phyloP scores from a whole-genome alignment of 2,329 filamentous ascomycete genomes.

The Fusarium nygamai region DNA sequence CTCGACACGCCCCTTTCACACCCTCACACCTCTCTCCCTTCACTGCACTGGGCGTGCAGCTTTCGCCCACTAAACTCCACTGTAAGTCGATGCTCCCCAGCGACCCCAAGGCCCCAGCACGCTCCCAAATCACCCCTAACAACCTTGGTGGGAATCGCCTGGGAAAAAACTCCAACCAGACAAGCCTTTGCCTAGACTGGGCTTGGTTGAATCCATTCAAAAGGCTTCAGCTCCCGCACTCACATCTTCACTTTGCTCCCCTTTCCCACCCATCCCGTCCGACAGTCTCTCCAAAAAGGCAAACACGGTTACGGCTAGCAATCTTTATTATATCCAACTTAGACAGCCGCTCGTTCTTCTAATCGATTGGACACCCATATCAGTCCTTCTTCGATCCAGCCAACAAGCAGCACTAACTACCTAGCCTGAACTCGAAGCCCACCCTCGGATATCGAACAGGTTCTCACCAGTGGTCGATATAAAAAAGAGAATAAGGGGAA shows the following conservation, averaged over 20 bases:
- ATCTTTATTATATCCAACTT: constrained; percentile 28
- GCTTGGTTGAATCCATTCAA: constrained; percentile 50
- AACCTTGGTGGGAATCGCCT: constrained; percentile 46
- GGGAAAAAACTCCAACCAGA: constrained; percentile 42
- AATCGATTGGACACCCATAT: not conserved
- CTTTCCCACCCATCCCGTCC: constrained; percentile 45
- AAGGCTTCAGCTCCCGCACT: constrained; percentile 52
- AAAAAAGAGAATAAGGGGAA: not conserved
- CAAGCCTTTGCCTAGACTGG: constrained; percentile 32
- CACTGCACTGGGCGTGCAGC: constrained; percentile 9
- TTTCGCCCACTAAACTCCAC: constrained; percentile 32
- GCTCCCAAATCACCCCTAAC: constrained; percentile 49
- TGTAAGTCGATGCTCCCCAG: constrained; percentile 37
- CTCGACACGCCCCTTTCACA: constrained; percentile 5
- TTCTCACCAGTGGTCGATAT: constrained; percentile 12
- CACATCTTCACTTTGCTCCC: constrained; percentile 37
- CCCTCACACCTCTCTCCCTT: constrained; percentile 7
- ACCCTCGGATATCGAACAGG: constrained; percentile 6
- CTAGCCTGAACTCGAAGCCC: constrained; percentile 2
- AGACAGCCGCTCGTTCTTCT: constrained; percentile 27
- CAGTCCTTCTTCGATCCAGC: not conserved
- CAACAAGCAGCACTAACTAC: not conserved
- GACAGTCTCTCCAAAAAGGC: constrained; percentile 24
- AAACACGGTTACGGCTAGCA: constrained; percentile 25
- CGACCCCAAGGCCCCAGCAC: constrained; percentile 40